phyloP scores from a whole-genome alignment of 169 alveolate genomes.

The Cryptosporidium tyzzeri region DNA sequence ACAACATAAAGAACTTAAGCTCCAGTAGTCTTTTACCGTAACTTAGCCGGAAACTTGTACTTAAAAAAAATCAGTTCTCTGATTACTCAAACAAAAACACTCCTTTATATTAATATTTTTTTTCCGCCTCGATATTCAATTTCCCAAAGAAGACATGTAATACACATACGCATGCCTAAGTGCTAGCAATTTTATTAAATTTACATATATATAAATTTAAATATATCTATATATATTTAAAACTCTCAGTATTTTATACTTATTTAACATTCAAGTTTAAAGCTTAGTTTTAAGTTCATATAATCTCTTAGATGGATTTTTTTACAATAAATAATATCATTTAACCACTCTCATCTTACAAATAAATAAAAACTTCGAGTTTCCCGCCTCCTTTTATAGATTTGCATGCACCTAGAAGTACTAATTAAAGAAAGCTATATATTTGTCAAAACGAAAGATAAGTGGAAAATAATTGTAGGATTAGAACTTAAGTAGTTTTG shows the following conservation, averaged over 20 bases:
- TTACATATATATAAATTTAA: not conserved
- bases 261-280: not conserved
- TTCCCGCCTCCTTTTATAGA: slow-evolving; percentile 72
- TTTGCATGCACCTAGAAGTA: slow-evolving; percentile 30
- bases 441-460: not conserved
- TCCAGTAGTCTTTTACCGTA: not conserved
- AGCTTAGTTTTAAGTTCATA: not conserved
- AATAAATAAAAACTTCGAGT: not conserved
- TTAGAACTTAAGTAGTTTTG: not conserved
- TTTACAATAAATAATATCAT: not conserved
- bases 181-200: not conserved
- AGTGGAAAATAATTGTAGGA: not conserved
- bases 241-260: too few relatives aligned
- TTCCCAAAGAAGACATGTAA: slow-evolving; percentile 58
- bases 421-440: not conserved
- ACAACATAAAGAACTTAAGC: not conserved
- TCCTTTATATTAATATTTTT: slow-evolving; percentile 4
- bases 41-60: not conserved
- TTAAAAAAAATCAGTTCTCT: not conserved
- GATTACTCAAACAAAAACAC: not conserved
- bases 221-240: too few relatives aligned
- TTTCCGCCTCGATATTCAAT: slow-evolving; percentile 70
- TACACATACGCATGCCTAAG: slow-evolving; percentile 59
- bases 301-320: not conserved
- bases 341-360: not conserved